Percentiles rank a stretch among this genome's conserved stretches.
Evolutionary conservation across 2,329 filamentous ascomycete genomes (phyloP).

Genomic region (Colletotrichum siamense): DNA sequence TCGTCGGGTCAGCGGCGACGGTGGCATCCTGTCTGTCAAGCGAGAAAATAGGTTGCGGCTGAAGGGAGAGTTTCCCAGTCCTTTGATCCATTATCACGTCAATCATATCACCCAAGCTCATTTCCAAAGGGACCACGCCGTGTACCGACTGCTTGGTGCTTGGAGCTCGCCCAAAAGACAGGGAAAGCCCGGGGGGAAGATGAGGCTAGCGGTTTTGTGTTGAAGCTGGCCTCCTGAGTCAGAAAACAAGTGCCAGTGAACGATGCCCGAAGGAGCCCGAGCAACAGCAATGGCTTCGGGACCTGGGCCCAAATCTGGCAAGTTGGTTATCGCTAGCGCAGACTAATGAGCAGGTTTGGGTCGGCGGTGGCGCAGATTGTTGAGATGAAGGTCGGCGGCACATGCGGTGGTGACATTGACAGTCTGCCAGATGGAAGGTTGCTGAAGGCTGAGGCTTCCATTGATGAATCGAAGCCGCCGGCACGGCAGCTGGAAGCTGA

Average conservation of each 20-base stretch:
- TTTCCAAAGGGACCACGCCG: neutral
- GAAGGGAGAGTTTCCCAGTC: neutral
- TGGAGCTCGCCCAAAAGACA: neutral
- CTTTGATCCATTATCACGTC: neutral
- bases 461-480: neutral
- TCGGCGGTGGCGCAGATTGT: neutral
- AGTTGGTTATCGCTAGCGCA: neutral
- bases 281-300: neutral
- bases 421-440: conserved; percentile 3
- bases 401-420: neutral
- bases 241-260: neutral
- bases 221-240: neutral
- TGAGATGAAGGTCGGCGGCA: neutral
- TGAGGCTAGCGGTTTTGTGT: conserved; percentile 16
- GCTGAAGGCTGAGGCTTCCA: neutral
- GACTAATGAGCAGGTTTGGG: neutral
- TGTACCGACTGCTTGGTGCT: neutral
- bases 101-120: conserved; percentile 5
- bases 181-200: neutral
- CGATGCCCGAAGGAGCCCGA: neutral
- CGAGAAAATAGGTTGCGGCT: neutral
- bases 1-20: neutral
- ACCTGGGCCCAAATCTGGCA: neutral
- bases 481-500: neutral
- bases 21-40: neutral